phyloP scores from a whole-genome alignment of 371 early-diverging fungal species.

The Mortierella sp. region DNA sequence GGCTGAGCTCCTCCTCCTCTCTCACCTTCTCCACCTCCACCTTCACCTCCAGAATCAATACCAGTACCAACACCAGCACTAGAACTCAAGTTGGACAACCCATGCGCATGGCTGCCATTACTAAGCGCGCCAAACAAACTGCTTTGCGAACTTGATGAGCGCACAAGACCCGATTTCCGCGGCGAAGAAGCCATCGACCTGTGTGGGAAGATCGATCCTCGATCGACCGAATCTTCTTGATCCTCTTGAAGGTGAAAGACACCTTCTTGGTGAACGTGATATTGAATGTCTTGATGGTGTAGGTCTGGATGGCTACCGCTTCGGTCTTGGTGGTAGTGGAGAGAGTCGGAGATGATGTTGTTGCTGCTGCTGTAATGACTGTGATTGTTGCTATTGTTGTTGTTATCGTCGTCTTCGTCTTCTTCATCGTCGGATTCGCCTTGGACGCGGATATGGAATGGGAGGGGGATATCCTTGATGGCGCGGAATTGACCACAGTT shows the following conservation, averaged over 20 bases:
- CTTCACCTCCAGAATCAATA: not conserved
- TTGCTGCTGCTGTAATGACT: constrained; percentile 36
- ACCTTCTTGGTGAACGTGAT: not conserved
- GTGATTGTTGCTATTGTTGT: not conserved
- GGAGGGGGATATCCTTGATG: constrained; percentile 87
- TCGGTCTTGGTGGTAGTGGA: not conserved
- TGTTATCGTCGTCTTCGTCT: constrained; percentile 27
- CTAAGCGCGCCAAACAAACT: constrained; percentile 20
- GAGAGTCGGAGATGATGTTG: not conserved
- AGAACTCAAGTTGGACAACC: constrained; percentile 6
- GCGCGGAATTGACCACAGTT: constrained; percentile 90
- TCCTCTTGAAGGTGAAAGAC: not conserved
- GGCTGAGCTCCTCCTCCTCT: not conserved
- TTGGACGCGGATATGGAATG: constrained; percentile 64
- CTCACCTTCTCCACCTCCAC: not conserved
- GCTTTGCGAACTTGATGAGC: constrained; percentile 23
- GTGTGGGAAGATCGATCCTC: not conserved
- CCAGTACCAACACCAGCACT: constrained; percentile 4
- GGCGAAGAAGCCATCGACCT: not conserved
- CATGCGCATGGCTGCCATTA: constrained; percentile 21
- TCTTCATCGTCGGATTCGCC: constrained; percentile 33
- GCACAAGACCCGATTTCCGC: constrained; percentile 5
- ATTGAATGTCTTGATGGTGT: not conserved
- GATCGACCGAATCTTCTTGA: not conserved
- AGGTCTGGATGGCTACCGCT: not conserved